phyloP scores from a whole-genome alignment of 2,329 filamentous ascomycete genomes.

The Cryphonectria carpinicola region DNA sequence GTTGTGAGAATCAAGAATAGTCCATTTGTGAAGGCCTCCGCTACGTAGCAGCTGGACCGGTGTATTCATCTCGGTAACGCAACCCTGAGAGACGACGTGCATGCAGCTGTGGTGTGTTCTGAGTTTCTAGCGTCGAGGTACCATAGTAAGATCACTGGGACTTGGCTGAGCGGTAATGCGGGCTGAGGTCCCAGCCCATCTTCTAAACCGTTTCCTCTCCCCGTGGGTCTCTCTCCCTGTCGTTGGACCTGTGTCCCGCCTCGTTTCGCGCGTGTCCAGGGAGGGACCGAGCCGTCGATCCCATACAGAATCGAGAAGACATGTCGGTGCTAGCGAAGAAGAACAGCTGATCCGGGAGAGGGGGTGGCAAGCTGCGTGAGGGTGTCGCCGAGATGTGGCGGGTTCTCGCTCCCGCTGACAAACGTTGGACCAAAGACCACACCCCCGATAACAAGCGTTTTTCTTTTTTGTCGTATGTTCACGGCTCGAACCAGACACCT shows the following conservation, averaged over 20 bases:
- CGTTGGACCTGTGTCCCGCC: not conserved
- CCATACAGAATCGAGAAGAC: not conserved
- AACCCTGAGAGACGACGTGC: not conserved
- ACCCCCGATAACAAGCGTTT: not conserved
- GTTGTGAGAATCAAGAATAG: not conserved
- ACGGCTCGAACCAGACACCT: not conserved
- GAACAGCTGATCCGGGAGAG: not conserved
- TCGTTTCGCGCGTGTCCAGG: conserved; percentile 1
- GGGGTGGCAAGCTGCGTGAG: conserved; percentile 5
- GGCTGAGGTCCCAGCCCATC: conserved; percentile 14
- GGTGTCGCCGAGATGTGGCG: conserved; percentile 1
- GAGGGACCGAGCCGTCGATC: conserved; percentile 5
- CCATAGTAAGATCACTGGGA: not conserved
- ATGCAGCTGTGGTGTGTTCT: not conserved
- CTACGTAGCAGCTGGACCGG: not conserved
- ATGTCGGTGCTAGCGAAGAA: not conserved
- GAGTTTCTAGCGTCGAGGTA: not conserved
- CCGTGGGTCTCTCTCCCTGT: not conserved
- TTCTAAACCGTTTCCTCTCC: not conserved
- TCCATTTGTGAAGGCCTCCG: not conserved
- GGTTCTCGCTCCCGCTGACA: not conserved
- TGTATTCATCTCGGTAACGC: not conserved
- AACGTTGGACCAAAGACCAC: not conserved
- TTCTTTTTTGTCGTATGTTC: not conserved
- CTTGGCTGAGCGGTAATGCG: not conserved